Conservation (phyloP, 2,329 filamentous ascomycete genomes). For the Stromatinia cepivora region DNA sequence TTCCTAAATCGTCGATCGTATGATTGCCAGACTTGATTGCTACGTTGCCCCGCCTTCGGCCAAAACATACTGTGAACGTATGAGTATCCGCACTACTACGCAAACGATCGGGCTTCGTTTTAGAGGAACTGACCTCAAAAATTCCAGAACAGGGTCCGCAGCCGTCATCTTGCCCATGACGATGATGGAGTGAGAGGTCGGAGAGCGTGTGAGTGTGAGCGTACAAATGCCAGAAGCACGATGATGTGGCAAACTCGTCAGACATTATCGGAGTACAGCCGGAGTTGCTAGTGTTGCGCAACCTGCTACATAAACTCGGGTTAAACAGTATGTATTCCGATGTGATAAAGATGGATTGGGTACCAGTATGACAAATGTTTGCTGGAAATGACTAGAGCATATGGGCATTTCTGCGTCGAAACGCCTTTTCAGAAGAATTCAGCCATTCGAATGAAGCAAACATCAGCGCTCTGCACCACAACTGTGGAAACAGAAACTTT, state of each 20-base stretch:
- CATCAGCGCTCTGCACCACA: too few species aligned
- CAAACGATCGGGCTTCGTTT: background rate
- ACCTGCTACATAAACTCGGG: background rate
- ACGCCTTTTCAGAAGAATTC: too few species aligned
- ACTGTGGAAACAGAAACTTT: too few species aligned
- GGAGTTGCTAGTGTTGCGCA: background rate
- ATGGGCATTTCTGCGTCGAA: too few species aligned
- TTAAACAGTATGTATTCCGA: background rate
- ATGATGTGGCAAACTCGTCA: background rate
- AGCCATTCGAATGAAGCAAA: too few species aligned
- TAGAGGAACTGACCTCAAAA: background rate
- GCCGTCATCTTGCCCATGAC: background rate
- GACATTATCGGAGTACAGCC: background rate
- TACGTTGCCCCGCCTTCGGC: background rate
- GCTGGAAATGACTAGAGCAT: too few species aligned
- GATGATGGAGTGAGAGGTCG: background rate
- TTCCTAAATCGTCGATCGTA: background rate
- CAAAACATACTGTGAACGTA: background rate
- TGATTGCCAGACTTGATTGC: background rate
- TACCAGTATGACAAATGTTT: too few species aligned
- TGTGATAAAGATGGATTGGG: background rate
- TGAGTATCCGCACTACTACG: background rate
- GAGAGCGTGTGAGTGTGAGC: background rate
- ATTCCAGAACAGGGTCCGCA: background rate
- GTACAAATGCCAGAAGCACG: background rate